Evolutionary conservation across 768 basidiomycete species (phyloP).

Genomic region (Butyriboletus loyo): DNA sequence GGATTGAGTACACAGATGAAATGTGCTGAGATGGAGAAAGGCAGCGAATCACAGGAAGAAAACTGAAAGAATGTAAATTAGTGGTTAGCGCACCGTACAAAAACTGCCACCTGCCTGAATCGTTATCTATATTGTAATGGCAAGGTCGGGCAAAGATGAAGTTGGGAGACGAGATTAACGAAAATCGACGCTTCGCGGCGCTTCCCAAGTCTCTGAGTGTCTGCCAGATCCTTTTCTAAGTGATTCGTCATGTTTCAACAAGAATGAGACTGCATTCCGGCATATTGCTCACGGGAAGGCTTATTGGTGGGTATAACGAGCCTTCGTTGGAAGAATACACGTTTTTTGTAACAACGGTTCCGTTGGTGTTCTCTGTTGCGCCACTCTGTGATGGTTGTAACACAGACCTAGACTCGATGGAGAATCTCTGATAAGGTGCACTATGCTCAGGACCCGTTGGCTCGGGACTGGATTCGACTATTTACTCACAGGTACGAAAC

Average conservation of each 20-base stretch:
- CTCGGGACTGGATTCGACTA: not conserved
- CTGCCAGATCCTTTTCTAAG: slow-evolving; percentile 20
- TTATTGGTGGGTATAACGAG: slow-evolving; percentile 5
- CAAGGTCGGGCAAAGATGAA: slow-evolving; percentile 17
- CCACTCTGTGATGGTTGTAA: slow-evolving; percentile 9
- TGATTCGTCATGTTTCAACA: not conserved
- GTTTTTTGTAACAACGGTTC: not conserved
- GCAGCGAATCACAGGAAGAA: slow-evolving; percentile 13
- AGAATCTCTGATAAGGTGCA: slow-evolving; percentile 25
- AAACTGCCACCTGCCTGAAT: slow-evolving; percentile 19
- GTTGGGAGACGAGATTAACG: slow-evolving; percentile 13
- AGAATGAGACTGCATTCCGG: not conserved
- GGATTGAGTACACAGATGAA: not conserved
- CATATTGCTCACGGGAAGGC: slow-evolving; percentile 14
- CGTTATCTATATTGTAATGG: slow-evolving; percentile 14
- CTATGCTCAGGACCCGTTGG: not conserved
- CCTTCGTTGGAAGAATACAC: slow-evolving; percentile 3
- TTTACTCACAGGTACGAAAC: slow-evolving; percentile 26
- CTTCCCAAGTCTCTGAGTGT: slow-evolving; percentile 10
- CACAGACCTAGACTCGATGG: slow-evolving; percentile 21
- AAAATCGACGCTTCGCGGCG: slow-evolving; percentile 15
- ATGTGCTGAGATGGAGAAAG: not conserved
- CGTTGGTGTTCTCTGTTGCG: slow-evolving; percentile 5
- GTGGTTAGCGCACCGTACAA: not conserved
- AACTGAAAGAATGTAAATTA: slow-evolving; percentile 1